Evolutionary conservation across 495 filamentous ascomycete genomes (phyloP), one percentile per base, ranked within the genome.

Genomic region (Massariosphaeria phaeospora): DNA sequence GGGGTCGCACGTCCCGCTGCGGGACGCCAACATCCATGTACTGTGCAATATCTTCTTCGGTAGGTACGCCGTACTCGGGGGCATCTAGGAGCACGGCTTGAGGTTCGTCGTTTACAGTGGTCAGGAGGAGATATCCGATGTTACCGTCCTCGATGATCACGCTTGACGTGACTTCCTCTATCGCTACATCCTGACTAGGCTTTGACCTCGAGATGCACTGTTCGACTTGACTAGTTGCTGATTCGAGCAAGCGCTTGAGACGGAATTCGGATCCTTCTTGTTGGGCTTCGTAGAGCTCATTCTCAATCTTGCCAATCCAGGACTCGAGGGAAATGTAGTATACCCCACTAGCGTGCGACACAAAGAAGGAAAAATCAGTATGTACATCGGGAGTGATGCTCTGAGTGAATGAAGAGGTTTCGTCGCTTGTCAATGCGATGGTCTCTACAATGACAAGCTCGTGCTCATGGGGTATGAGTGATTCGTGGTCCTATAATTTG

Each of bases 111-210:
- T 77, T 70, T 5, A 79, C 76, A n/a, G 79, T 75, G 0, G 89
- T 89, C 31, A 95, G 73, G 31, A 96, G 71, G 34, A 94, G 76
- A 60, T 90, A 86, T 46, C 88, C 89, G 38, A 94, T 71, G 58
- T 89, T 84, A 11, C 82, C 80, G 59, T 90, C 84, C 29, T 76
- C 75, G 52, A 91, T 79, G 17, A 82, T 75, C n/a, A 84, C 70
- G 57, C 81, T 80, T 12, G 84, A 33, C 64, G 65, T 55, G 7
- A 63, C 40, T 25, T 30, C 34, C 17, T 44, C 33, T n/a, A n/a
- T n/a, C 7, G 52, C 49, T 23, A 73, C 40, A 73, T 73, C 0
- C 75, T 76, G n/a, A 38, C 17, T 36, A 38, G 36, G 29, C 30
- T 30, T 12, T 33, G 24, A 27, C 15, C 59, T 81, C 75, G 31